A percentile compares a stretch with the other conserved stretches of the same genome.
Evolutionary conservation across 2,329 filamentous ascomycete species (phyloP).

Genomic region (Aureobasidium sp.): DNA sequence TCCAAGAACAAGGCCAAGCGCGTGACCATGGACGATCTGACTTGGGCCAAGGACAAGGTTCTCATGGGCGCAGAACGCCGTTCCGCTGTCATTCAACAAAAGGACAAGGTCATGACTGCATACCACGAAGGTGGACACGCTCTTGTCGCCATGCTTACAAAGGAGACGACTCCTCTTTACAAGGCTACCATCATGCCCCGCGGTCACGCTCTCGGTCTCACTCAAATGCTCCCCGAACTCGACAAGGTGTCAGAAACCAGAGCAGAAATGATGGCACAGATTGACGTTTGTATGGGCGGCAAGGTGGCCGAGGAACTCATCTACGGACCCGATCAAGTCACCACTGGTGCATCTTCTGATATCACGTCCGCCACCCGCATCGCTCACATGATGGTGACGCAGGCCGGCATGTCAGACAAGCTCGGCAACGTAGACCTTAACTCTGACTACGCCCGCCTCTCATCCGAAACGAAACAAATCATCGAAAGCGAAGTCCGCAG

Average conservation of each 20-base stretch:
- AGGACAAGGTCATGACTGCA: constrained; percentile 92
- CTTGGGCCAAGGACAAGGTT: constrained; percentile 97
- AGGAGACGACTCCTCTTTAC: constrained; percentile 70
- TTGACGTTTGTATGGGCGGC: constrained; percentile 75
- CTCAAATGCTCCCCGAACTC: constrained; percentile 79
- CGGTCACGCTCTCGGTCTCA: constrained; percentile 77
- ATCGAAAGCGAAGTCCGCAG: constrained; percentile 86
- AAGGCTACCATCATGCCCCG: constrained; percentile 96
- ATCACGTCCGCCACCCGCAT: constrained; percentile 71
- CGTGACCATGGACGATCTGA: constrained; percentile 72
- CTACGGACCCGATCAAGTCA: constrained; percentile 85
- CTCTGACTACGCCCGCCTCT: constrained; percentile 70
- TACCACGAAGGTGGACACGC: constrained; percentile 96
- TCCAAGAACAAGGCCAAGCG: constrained; percentile 71
- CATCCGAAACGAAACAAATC: constrained; percentile 72
- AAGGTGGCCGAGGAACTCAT: constrained; percentile 87
- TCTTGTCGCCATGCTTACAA: constrained; percentile 75
- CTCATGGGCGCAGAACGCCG: constrained; percentile 92
- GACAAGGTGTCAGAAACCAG: constrained; percentile 88
- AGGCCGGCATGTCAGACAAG: constrained; percentile 77
- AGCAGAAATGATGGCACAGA: constrained; percentile 68
- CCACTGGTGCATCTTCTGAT: constrained; percentile 77
- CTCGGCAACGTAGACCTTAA: constrained; percentile 86
- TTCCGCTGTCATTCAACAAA: constrained; percentile 80
- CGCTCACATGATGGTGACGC: constrained; percentile 81